Evolutionary conservation across 805 yeast genomes (phyloP), one percentile per base, ranked within the genome.

Genomic region (Candida orba): DNA sequence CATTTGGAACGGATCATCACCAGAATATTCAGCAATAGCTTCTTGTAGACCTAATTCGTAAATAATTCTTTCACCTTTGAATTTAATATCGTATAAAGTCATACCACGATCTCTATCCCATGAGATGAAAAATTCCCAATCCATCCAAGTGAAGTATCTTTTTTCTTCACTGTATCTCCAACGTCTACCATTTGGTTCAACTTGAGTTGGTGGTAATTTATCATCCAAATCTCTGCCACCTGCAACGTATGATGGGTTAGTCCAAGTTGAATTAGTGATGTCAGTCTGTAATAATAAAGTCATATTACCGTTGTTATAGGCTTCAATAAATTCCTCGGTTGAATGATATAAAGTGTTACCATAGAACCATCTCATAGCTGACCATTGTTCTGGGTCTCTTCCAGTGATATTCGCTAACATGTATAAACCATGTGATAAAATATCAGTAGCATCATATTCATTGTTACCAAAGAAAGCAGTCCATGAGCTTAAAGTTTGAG

Each of bases 1-100:
- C 43, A 54, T 49, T 44, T 58, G 61, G 52, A 54, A 57, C 29
- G 62, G 62, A 52, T 58, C 62, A 37, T 58, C 62, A 44, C 61
- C 61, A 29, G 60, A 44, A 22, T 58, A 58, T 41, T 58, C 62
- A 18, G 63, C 62, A 46, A 57, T 52, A 20, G 60, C 62, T 41
- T 58, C 63, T 40, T 57, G 63, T 32, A 58, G 39, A 22, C 59
- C 61, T 8, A 58, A 34, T 44, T 57, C 63, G 20, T 48, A 57
- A 10, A 52, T 33, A 29, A 58, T 50, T 53, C 63, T 53, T 48
- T 58, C 63, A 33, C 63, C 63, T 39, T 57, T 56, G 49, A 56
- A 57, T 46, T 49, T 56, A n/a, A 58, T 36, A 39, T 58, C 60
- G 41, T 49, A 55, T 23, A 58, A 31, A 8, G 58, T 43, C 42